A percentile compares a stretch with the other conserved stretches of the same genome.
These are phyloP conservation scores for Coriaria nepalensis DNA, from an alignment of 306 rosid genomes.

Conservation along the genomic window DNA sequence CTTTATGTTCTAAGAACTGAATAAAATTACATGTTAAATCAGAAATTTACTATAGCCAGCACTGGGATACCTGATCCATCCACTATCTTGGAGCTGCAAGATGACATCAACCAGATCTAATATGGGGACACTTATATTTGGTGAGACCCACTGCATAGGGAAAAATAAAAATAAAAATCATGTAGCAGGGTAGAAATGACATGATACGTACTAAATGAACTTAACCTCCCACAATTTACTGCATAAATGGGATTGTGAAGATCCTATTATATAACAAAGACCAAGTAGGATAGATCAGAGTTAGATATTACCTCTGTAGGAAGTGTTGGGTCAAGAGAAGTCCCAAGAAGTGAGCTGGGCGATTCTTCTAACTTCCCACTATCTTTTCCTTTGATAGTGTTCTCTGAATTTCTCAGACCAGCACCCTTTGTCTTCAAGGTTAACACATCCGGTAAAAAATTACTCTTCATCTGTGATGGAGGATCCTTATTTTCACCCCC, in stretches of 20 bases:
- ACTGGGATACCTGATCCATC: slow-evolving; percentile 99
- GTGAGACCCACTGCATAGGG: slow-evolving; percentile 91
- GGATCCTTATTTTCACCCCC: slow-evolving; percentile 44
- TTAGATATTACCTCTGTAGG: slow-evolving; percentile 94
- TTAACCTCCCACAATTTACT: no score
- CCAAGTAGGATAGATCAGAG: no score
- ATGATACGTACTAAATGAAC: no score
- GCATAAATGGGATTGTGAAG: no score
- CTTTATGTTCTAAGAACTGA: no score
- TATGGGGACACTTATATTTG: slow-evolving; percentile 80
- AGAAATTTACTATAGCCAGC: no score
- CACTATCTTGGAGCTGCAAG: slow-evolving; percentile 95
- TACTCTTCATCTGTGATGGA: slow-evolving; percentile 37
- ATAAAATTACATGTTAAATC: no score
- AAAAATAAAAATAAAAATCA: no score
- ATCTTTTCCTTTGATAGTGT: slow-evolving; percentile 31
- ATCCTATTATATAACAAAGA: no score
- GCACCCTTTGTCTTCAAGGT: slow-evolving; percentile 41
- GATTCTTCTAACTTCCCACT: slow-evolving; percentile 19
- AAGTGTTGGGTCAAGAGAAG: slow-evolving; percentile 47
- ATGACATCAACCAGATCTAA: slow-evolving; percentile 86
- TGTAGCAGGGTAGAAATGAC: no score
- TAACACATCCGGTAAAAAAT: slow-evolving; percentile 32
- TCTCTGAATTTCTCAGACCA: slow-evolving; percentile 29
- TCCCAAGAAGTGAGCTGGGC: slow-evolving; percentile 35